Conservation (phyloP, 2,329 filamentous ascomycete genomes). For the Clarireedia homoeocarpa region DNA sequence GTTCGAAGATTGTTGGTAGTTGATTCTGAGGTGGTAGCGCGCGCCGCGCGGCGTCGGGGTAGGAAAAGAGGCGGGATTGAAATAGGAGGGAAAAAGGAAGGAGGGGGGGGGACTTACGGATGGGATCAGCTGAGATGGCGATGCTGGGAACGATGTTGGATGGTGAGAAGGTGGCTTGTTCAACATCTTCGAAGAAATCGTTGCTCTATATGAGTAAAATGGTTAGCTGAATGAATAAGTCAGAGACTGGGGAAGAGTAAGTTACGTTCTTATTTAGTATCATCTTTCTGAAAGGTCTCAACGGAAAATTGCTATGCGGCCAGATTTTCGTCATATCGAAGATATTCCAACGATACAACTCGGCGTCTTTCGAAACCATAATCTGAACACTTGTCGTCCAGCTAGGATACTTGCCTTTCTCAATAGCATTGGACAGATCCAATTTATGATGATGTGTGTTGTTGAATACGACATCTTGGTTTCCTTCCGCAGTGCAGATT, state of each 20-base stretch:
- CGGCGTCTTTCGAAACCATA: constrained; percentile 33
- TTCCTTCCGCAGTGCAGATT: constrained; percentile 43
- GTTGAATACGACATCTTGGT: constrained; percentile 30
- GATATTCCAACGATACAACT: constrained; percentile 35
- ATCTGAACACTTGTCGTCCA: constrained; percentile 37
- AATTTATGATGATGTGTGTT: constrained; percentile 32
- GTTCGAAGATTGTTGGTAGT: constrained; percentile 40
- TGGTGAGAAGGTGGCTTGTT: constrained; percentile 61
- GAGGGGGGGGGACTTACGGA: background rate
- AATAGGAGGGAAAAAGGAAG: constrained; percentile 25
- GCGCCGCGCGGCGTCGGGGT: constrained; percentile 47
- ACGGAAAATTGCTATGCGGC: constrained; percentile 39
- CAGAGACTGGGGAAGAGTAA: no score
- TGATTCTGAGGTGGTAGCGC: constrained; percentile 45
- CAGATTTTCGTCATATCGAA: constrained; percentile 48
- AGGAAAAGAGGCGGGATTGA: constrained; percentile 46
- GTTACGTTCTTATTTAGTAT: constrained; percentile 40
- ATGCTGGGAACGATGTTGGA: constrained; percentile 53
- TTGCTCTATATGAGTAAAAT: constrained; percentile 11
- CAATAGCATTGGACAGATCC: constrained; percentile 44
- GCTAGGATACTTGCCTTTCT: constrained; percentile 45
- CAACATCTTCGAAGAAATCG: constrained; percentile 57
- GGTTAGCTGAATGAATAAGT: no score
- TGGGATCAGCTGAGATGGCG: background rate
- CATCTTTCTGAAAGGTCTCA: constrained; percentile 40